Conservation (phyloP, 1,284 basidiomycete species). For the Macrocystidia cucumis region DNA sequence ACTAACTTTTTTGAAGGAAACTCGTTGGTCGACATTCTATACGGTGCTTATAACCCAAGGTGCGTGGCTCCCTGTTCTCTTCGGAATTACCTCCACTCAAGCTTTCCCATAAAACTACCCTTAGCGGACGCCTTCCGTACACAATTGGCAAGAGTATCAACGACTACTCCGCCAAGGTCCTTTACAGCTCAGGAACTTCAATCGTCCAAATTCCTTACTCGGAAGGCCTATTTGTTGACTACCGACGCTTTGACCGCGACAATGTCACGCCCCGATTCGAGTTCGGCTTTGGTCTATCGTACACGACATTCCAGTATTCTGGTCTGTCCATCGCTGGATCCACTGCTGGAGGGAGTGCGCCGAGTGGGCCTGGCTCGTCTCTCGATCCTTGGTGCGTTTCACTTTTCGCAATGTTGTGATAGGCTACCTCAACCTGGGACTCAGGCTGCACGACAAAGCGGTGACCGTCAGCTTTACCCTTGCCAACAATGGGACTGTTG, state of each 20-base stretch:
- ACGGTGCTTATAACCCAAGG: constrained; percentile 60
- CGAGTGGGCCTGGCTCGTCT: constrained; percentile 35
- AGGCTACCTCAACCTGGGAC: neutral
- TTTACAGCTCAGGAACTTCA: constrained; percentile 21
- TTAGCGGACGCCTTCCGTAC: constrained; percentile 45
- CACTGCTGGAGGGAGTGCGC: constrained; percentile 27
- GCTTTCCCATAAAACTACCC: constrained; percentile 5
- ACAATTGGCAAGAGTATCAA: constrained; percentile 50
- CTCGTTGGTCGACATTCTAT: constrained; percentile 52
- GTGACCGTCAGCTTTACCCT: constrained; percentile 37
- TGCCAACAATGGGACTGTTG: constrained; percentile 35
- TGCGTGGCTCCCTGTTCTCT: too few species aligned
- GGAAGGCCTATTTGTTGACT: constrained; percentile 58
- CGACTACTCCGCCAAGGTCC: constrained; percentile 48
- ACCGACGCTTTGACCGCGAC: constrained; percentile 52
- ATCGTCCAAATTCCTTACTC: constrained; percentile 32
- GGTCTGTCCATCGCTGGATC: constrained; percentile 34
- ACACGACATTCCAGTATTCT: constrained; percentile 55
- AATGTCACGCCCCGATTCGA: constrained; percentile 54
- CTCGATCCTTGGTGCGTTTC: constrained; percentile 32
- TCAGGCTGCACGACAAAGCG: constrained; percentile 37
- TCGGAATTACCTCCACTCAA: constrained; percentile 8
- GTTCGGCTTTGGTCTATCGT: constrained; percentile 67
- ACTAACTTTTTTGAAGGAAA: constrained; percentile 32
- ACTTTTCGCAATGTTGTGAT: neutral